Evolutionary conservation across 371 early-diverging fungal genomes (phyloP), one percentile per base, ranked within the genome.

Genomic region (Thermomucor indicae-seudaticae): DNA sequence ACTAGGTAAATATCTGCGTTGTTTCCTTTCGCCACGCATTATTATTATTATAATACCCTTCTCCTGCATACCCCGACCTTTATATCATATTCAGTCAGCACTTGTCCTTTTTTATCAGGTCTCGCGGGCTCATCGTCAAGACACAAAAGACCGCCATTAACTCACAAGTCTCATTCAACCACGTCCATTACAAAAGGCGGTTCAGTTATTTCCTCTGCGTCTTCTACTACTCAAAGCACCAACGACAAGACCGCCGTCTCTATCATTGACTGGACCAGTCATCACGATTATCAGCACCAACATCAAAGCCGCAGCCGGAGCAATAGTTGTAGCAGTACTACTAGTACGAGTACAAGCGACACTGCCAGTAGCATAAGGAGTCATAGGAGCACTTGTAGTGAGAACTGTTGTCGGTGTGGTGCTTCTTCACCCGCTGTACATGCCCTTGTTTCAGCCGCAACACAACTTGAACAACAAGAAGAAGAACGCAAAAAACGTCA

Each of bases 91-190:
- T 32, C 14, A 10, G 32, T 32, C 32, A 32, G 32, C 32, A 32
- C 10, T 32, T 32, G 32, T 32, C 32, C 32, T 14, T 14, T 14
- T 14, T 14, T 14, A 32, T 10, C 32, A 7, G 10, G 10, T 32
- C 14, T 10, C 14, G 32, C 32, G 14, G 8, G 32, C 8, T 32
- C 32, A 8, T 32, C 32, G 8, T 32, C 32, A 32, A 32, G 44
- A 11, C 43, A 37, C 16, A 37, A 32, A 20, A 49, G 51, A 8
- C 54, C 60, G 24, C 45, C 60, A 14, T 35, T 55, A 14, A 44
- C 51, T 11, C 60, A 60, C 43, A 60, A 60, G 43, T 55, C 60
- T 24, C 48, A 51, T n/a, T 61, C 61, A 3, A 61, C 61, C 2
- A 61, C 61, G 10, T 61, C 61, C 35, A 61, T 61, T 48, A 61